Evolutionary conservation across 768 basidiomycete species (phyloP), one percentile per base, ranked within the genome.

Genomic region (Rhizopogon roseolus): DNA sequence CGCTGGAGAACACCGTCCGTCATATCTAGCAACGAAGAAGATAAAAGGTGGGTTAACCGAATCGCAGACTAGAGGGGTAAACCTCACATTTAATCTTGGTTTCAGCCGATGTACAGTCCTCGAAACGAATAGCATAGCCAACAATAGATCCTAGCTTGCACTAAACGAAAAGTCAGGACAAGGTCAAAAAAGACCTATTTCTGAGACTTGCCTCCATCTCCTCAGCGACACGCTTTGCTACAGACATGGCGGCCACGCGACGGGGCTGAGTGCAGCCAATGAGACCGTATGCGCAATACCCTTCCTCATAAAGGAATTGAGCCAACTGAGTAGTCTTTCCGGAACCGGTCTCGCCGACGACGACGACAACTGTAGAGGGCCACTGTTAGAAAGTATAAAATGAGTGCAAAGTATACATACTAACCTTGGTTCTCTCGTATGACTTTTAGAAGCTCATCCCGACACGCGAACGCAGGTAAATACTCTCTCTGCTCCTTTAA

Each of bases 301-400:
- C 97, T 57, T 99, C 97, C 67, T 99, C 97, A 65, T 98, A 92
- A 57, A 99, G 69, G 72, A 93, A 99, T 65, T 99, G 97, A 0
- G 91, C 76, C 6, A 99, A 75, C 67, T 99, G 97, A 0, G 97
- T 98, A 1, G 97, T 99, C 73, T 99, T 99, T 6, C 97, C 97
- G 0, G 96, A 98, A 9, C 97, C 97, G n/a, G 97, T 99, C 71
- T 99, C 97, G n/a, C 97, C 97, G 39, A 99, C 90, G 38, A 98
- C 93, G 53, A 99, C 84, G 44, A 90, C 77, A 37, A 98, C 97
- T 97, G 59, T 27, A 17, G 9, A 49, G 50, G 7, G 19, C 29
- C 4, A 17, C 49, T 13, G 19, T 48, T 49, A 48, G 54, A 16
- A 53, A 3, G 1, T 37, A 16, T n/a, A 10, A 49, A 44, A 28